Conservation (phyloP, 768 basidiomycete genomes). For the Hericium rajendrae region DNA sequence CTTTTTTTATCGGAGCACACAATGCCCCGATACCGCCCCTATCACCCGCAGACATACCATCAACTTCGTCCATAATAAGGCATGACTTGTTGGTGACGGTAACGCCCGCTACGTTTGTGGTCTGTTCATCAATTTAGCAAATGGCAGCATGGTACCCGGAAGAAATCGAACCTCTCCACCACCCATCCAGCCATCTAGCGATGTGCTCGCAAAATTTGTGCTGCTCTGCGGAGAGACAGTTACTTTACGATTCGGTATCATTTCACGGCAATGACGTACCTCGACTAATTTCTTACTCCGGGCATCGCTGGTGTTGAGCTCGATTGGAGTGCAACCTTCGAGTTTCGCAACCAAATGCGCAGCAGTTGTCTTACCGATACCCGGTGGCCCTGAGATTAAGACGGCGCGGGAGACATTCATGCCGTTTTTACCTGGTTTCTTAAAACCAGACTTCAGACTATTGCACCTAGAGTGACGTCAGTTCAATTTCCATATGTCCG, state of each 20-base stretch:
- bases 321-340: constrained; percentile 88
- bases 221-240: constrained; percentile 43
- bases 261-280: constrained; percentile 30
- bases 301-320: constrained; percentile 92
- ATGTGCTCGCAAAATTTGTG: constrained; percentile 84
- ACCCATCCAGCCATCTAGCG: constrained; percentile 77
- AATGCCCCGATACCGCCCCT: constrained; percentile 93
- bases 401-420: constrained; percentile 82
- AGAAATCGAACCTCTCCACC: constrained; percentile 36
- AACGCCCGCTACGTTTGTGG: constrained; percentile 60
- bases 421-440: constrained; percentile 87
- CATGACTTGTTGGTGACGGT: constrained; percentile 71
- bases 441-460: constrained; percentile 69
- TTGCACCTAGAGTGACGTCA: constrained; percentile 46
- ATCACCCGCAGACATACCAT: constrained; percentile 98
- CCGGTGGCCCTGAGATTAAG: constrained; percentile 87
- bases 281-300: constrained; percentile 96
- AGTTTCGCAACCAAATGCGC: constrained; percentile 88
- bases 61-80: constrained; percentile 98
- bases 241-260: not conserved
- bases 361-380: constrained; percentile 95
- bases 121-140: constrained; percentile 21
- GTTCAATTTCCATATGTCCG: not conserved
- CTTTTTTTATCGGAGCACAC: constrained; percentile 86
- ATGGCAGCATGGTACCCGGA: not conserved